Evolutionary conservation across 2,329 filamentous ascomycete species (phyloP).

Genomic region (Sclerotinia trifoliorum): DNA sequence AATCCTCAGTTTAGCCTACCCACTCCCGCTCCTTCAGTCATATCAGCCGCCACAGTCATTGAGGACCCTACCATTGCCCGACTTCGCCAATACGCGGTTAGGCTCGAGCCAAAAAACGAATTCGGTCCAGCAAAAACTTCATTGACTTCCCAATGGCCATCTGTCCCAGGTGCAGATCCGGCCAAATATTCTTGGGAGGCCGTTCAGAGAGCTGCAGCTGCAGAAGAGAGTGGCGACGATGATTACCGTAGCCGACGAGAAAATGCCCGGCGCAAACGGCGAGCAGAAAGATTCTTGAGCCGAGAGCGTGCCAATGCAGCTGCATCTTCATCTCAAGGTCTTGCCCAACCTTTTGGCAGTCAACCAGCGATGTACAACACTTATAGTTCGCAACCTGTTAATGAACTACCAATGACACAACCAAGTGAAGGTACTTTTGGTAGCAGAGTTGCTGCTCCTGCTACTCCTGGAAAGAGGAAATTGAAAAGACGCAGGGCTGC

Average conservation of each 20-base stretch:
- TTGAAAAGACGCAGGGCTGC: slow-evolving; percentile 42
- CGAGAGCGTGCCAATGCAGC: slow-evolving; percentile 32
- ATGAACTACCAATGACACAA: slow-evolving; percentile 45
- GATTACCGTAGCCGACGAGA: slow-evolving; percentile 30
- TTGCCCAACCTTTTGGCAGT: slow-evolving; percentile 37
- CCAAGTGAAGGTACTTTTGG: slow-evolving; percentile 51
- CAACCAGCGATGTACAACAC: slow-evolving; percentile 30
- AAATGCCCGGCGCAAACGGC: slow-evolving; percentile 34
- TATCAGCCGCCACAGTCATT: slow-evolving; percentile 27
- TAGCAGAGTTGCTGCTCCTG: slow-evolving; percentile 41
- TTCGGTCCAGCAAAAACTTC: slow-evolving; percentile 31
- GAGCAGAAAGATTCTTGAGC: slow-evolving; percentile 37
- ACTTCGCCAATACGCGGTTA: slow-evolving; percentile 41
- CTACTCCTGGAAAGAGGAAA: slow-evolving; percentile 46
- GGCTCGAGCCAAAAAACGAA: slow-evolving; percentile 37
- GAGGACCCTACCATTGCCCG: slow-evolving; percentile 41
- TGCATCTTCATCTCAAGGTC: slow-evolving; percentile 47
- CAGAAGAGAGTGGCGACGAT: slow-evolving; percentile 31
- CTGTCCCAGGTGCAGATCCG: slow-evolving; percentile 41
- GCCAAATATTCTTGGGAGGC: slow-evolving; percentile 38
- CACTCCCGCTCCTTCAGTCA: slow-evolving; percentile 35
- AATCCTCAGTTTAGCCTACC: slow-evolving; percentile 26
- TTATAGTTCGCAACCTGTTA: slow-evolving; percentile 36
- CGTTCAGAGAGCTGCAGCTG: slow-evolving; percentile 24
- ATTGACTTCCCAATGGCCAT: slow-evolving; percentile 42